Base-by-base conservation (phyloP, 495 filamentous ascomycete species). In the Penicillium alfredii region DNA sequence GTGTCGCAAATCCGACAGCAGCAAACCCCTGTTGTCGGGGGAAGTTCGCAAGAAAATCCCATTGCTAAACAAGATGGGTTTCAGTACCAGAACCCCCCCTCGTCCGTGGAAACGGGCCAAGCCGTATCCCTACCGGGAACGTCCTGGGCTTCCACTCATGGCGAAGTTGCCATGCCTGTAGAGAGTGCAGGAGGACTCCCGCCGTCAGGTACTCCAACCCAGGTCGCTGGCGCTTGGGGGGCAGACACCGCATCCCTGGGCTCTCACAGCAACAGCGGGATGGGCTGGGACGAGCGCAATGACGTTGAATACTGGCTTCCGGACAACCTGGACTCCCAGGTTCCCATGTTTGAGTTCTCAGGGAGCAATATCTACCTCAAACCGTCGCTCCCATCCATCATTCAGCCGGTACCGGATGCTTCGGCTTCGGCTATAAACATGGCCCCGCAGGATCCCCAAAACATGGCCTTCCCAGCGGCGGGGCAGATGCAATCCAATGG, bases 251-350 rank as follows among this genome's bases (percentile, higher is more conserved):
- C 48, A 6, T 40, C 56, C 4, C 40, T 58, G 25, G 53, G 53
- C 28, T 45, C 51, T 27, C 51, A 51, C 16, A 35, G 41, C 10
- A 54, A 42, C 15, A 48, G 38, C 30, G 39, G 36, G 2, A 44
- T 60, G 21, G 40, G 49, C 19, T 66, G 62, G 64, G 55, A 50
- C 37, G 56, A 61, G 11, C 41, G 49, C 5, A 51, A 47, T 17
- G 55, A 68, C 27, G 45, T 53, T 3, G 62, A 68, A 28, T 68
- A 64, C 25, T 68, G 62, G 64, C 55, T 68, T 27, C 64, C 64
- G 18, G 62, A 68, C 46, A 56, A 52, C 24, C 40, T 68, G 24
- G 51, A 52, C 30, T 38, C 50, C 0, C 60, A 66, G 36, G 40
- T 55, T 9, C 56, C 60, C 2, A 36, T 60, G n/a, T 66, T 68